Percentiles rank a stretch among this genome's conserved stretches.
phyloP scores from a whole-genome alignment of 495 filamentous ascomycete species.

The Aspergillus baeticus region DNA sequence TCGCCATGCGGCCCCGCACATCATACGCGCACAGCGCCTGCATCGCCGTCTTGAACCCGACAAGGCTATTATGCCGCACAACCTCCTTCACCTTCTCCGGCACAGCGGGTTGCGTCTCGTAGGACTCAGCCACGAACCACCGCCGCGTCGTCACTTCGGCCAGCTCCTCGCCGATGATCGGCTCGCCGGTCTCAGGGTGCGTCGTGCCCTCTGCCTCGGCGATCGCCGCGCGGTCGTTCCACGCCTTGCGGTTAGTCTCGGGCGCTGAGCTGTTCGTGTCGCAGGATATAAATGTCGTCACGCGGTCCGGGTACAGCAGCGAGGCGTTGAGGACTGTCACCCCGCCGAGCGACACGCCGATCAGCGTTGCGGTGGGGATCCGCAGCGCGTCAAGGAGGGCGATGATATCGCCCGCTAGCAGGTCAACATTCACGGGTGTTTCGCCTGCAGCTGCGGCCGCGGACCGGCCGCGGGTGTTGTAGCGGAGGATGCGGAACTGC shows the following conservation, averaged over 20 bases:
- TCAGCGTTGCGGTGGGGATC: slow-evolving; percentile 58
- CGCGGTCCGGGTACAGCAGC: slow-evolving; percentile 57
- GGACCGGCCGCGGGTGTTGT: slow-evolving; percentile 64
- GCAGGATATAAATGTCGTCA: slow-evolving; percentile 66
- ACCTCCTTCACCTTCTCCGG: slow-evolving; percentile 55
- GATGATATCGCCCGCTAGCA: slow-evolving; percentile 64
- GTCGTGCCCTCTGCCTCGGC: slow-evolving; percentile 55
- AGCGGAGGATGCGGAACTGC: slow-evolving; percentile 69
- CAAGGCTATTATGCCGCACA: slow-evolving; percentile 61
- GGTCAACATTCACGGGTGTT: slow-evolving; percentile 57
- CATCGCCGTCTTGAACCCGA: slow-evolving; percentile 67
- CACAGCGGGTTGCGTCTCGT: slow-evolving; percentile 51
- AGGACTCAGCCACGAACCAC: slow-evolving; percentile 69
- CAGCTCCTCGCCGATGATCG: slow-evolving; percentile 55
- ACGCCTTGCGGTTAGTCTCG: slow-evolving; percentile 68
- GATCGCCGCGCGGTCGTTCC: slow-evolving; percentile 72
- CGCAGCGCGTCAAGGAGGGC: slow-evolving; percentile 57
- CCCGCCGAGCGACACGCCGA: slow-evolving; percentile 78
- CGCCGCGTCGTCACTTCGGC: slow-evolving; percentile 66
- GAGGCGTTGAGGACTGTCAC: slow-evolving; percentile 70
- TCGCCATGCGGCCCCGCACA: slow-evolving; percentile 60
- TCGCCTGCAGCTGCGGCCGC: slow-evolving; percentile 38
- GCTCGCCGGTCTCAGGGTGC: slow-evolving; percentile 44
- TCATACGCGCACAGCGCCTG: slow-evolving; percentile 77
- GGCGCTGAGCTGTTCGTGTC: slow-evolving; percentile 72